Evolutionary conservation across 2,329 filamentous ascomycete species (phyloP), one percentile per base, ranked within the genome.

Genomic region (Pestalotiopsis sp.): DNA sequence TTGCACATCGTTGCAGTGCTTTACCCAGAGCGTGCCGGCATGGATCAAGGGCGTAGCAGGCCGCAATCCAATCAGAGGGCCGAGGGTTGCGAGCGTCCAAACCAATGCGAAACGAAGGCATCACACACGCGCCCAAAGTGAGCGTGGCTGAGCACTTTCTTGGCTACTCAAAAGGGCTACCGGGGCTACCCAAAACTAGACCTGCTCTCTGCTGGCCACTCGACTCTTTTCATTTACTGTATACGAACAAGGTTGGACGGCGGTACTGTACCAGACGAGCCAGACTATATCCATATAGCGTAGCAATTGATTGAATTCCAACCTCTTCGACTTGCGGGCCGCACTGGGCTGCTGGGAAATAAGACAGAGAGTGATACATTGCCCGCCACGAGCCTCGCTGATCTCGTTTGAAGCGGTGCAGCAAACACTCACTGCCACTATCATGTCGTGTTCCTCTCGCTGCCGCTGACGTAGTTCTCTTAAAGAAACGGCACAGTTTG

Each of bases 91-190:
- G 17, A 66, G 23, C 36, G 31, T 66, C 63, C 36, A 64, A 64
- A 64, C 61, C 38, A 64, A 52, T 38, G 61, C 61, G 61, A 64
- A 64, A 64, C 61, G n/a, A 52, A 20, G 20, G 38, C 61, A 25
- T 31, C 41, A 52, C 61, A 36, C 61, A 52, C 23, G n/a, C 49
- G 41, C 40, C 31, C 27, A 23, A 66, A 36, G 31, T 2, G 49
- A 66, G 63, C 63, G 49, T 66, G 63, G 63, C 63, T 66, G 63
- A 66, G 63, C 49, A 38, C 27, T n/a, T 20, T 52, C 45, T 52
- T 52, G 45, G 45, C 45, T 52, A 52, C 45, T 3, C 20, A 9
- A n/a, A 52, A 52, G 17, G 45, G 49, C 14, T 20, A 56, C 20
- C 14, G 49, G 14, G 20, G 14, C 20, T 6, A 20, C 49, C 14